Base-by-base conservation (phyloP, 768 basidiomycete genomes). In the Agaricus subrufescens region DNA sequence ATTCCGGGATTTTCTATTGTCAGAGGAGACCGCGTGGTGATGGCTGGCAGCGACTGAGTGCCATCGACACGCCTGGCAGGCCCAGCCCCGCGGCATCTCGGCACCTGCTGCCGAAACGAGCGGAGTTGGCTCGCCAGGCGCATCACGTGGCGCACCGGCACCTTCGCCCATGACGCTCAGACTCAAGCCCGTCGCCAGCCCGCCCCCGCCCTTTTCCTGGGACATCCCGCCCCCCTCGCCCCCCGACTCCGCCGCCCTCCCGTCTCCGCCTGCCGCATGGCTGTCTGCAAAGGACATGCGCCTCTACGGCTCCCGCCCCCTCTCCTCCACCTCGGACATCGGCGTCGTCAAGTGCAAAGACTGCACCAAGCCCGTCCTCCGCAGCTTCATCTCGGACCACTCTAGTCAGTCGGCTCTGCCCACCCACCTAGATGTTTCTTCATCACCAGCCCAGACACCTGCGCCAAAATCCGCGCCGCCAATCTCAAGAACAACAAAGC, bases 211-310 rank as follows among this genome's bases (percentile, higher is more conserved):
- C 0, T 88, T 91, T 65, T 79, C 83, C 15, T 91, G 88, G 83
- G 80, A 84, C 40, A 70, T 70, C 1, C 64, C 77, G 2, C 64
- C 70, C 2, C 72, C 79, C 0, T 67, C 71, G 10, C 60, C 73
- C 5, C 58, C 66, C 1, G 75, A 80, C 43, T 61, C 73, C 4
- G 65, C 75, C 3, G 73, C 76, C 1, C 70, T 84, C 2, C 79
- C 82, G 0, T 84, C 87, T 0, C 91, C 92, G 0, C 92, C 93
- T 0, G 88, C 91, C 25, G 79, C 85, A 73, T 92, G 91, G 86
- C 84, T 95, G 12, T 82, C 87, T 27, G 91, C 89, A 7, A 80
- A 80, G 46, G 91, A 94, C 64, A 94, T 93, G 93, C 88, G 87
- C 75, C 78, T 89, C 58, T 96, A 89, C 69, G 92, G 92, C 31